phyloP scores from a whole-genome alignment of 31 red algal genomes.

The Endocladia muricata region DNA sequence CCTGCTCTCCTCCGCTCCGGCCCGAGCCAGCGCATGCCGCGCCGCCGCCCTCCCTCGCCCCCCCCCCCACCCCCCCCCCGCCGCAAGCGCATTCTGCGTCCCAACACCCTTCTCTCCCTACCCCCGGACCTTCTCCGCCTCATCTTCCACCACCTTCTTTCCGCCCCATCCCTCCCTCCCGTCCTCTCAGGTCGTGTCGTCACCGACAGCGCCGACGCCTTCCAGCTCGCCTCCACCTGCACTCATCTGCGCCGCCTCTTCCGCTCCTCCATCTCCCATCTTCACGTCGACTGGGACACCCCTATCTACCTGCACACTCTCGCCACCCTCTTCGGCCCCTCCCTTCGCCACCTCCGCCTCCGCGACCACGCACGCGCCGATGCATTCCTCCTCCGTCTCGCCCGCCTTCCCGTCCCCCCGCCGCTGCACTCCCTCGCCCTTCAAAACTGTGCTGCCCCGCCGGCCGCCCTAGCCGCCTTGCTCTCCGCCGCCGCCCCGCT shows the following conservation, averaged over 20 bases:
- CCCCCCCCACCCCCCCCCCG: background rate
- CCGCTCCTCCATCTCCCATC: background rate
- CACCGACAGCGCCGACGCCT: background rate
- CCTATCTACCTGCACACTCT: constrained; percentile 12
- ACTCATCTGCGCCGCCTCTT: background rate
- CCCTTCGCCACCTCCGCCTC: background rate
- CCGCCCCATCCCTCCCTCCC: background rate
- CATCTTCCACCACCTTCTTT: background rate
- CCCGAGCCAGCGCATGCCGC: no score
- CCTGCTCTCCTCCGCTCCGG: no score
- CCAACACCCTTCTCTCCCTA: background rate
- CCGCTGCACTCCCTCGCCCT: background rate
- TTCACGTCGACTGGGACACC: constrained; percentile 7
- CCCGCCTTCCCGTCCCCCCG: background rate
- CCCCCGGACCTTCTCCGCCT: background rate
- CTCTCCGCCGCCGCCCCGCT: background rate
- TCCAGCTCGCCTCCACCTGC: background rate
- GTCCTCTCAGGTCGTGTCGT: background rate
- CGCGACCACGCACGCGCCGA: background rate
- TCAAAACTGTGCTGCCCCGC: background rate
- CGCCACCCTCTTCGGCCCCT: constrained; percentile 1
- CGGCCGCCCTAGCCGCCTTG: background rate
- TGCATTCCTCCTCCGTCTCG: background rate
- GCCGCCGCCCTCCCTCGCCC: no score
- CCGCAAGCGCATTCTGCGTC: background rate